Evolutionary conservation across 2,329 filamentous ascomycete genomes (phyloP).

Genomic region (Xylariales sp.): DNA sequence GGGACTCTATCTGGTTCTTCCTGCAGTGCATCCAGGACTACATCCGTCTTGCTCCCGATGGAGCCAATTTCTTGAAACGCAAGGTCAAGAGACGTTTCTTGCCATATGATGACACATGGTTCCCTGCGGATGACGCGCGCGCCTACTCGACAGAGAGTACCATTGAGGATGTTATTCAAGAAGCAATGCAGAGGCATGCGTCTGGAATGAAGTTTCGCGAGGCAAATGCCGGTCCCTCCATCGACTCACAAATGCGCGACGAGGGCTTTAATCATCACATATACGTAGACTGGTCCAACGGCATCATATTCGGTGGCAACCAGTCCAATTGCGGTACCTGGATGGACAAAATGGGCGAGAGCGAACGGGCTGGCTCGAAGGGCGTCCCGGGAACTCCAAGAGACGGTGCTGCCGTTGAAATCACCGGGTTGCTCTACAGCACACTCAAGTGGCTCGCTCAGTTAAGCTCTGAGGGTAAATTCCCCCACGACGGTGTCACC

Average conservation of each 20-base stretch:
- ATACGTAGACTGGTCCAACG: constrained; percentile 84
- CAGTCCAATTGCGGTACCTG: constrained; percentile 95
- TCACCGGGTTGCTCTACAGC: constrained; percentile 90
- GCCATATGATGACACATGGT: constrained; percentile 95
- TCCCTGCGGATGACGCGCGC: constrained; percentile 71
- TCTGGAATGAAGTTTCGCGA: constrained; percentile 88
- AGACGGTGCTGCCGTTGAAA: constrained; percentile 92
- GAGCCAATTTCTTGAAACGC: constrained; percentile 67
- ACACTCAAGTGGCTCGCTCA: constrained; percentile 73
- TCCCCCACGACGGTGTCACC: constrained; percentile 69
- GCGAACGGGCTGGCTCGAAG: constrained; percentile 82
- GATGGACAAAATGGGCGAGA: constrained; percentile 99
- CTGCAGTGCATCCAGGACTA: constrained; percentile 96
- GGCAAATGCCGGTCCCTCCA: constrained; percentile 82
- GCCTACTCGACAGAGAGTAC: constrained; percentile 84
- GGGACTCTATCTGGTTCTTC: constrained; percentile 98
- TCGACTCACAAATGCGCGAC: constrained; percentile 90
- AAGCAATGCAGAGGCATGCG: constrained; percentile 88
- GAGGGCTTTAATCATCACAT: constrained; percentile 92
- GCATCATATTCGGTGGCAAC: constrained; percentile 90
- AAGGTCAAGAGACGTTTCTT: constrained; percentile 81
- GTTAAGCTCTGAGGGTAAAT: constrained; percentile 65
- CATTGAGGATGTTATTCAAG: constrained; percentile 85
- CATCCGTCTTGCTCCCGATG: constrained; percentile 73
- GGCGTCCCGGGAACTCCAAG: constrained; percentile 94